A percentile compares a stretch with the other conserved stretches of the same genome.
Evolutionary conservation across 2,329 filamentous ascomycete species (phyloP).

Genomic region (Lachnellula arida): DNA sequence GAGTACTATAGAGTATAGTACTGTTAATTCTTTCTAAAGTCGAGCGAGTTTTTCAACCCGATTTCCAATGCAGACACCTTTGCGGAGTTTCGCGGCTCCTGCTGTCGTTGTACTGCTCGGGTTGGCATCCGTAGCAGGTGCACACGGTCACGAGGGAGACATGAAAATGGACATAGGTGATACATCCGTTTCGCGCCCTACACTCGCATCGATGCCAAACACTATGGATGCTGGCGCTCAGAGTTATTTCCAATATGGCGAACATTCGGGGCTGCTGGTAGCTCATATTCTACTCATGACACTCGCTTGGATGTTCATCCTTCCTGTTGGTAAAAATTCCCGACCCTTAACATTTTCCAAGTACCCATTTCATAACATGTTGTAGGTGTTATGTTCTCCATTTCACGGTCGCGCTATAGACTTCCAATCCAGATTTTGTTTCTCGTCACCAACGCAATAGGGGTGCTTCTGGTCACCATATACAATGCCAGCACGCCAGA

Average conservation of each 20-base stretch:
- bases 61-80: constrained; percentile 14
- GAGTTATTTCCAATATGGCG: constrained; percentile 39
- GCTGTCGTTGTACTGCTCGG: constrained; percentile 15
- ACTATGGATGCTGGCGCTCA: constrained; percentile 25
- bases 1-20: too few species aligned
- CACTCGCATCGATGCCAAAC: constrained; percentile 1
- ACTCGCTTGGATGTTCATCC: constrained; percentile 62
- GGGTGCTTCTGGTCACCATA: constrained; percentile 59
- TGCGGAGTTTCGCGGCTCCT: constrained; percentile 2
- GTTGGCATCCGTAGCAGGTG: constrained; percentile 15
- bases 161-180: constrained; percentile 30
- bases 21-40: not conserved
- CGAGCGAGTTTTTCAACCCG: not conserved
- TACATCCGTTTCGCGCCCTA: constrained; percentile 4
- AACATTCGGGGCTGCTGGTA: constrained; percentile 35
- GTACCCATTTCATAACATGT: not conserved
- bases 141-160: constrained; percentile 27
- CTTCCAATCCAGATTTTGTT: constrained; percentile 66
- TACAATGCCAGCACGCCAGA: constrained; percentile 83
- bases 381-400: constrained; percentile 68
- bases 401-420: constrained; percentile 71
- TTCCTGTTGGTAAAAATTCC: constrained; percentile 58
- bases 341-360: not conserved
- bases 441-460: constrained; percentile 57
- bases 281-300: constrained; percentile 66